Base-by-base conservation (phyloP, 306 rosid genomes). In the Dalbergia oliveri region DNA sequence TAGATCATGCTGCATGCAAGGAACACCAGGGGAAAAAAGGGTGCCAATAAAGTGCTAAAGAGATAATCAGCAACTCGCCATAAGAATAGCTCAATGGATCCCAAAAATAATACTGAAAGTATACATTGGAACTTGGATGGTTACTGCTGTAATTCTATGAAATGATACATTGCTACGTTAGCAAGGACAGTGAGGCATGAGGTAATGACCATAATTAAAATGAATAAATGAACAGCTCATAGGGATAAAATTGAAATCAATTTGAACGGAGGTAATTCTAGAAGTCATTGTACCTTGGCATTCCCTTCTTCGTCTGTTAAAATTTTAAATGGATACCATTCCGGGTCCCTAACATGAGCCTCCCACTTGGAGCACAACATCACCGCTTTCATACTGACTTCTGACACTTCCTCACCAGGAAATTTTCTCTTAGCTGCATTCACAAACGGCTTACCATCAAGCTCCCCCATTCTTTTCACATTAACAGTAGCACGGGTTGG, bases 291-390 rank as follows among this genome's bases (percentile, higher is more conserved):
- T 69, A 84, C 87, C 87, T 84, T 79, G 56, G 73, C 5, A 0
- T 79, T 84, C 72, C 81, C 87, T 50, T 66, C 73, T 51, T 60
- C 49, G 15, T 84, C 87, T 13, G 6, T 18, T 31, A 88, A 26
- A n/a, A 87, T 50, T 86, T 87, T 90, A 39, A 87, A 86, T n/a
- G 99, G 99, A 74, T 88, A 87, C 99, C 99, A 94, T 66, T 19
- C 84, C n/a, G 99, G 90, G 75, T 94, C 93, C 53, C 86, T 54
- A 74, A 93, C 85, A 81, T 88, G 44, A 4, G 3, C 83, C 59
- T 94, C 95, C 91, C 94, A 94, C 60, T 54, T 66, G 11, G 89
- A 87, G 73, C 92, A 91, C 69, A 65, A 21, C 81, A 82, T 79
- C 19, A 70, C 0, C 0, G 92, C 89, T 80, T 86, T 87, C 18